A percentile compares a stretch with the other conserved stretches of the same genome.
Conservation (phyloP, 805 yeast genomes). For the Ogataea henricii region DNA sequence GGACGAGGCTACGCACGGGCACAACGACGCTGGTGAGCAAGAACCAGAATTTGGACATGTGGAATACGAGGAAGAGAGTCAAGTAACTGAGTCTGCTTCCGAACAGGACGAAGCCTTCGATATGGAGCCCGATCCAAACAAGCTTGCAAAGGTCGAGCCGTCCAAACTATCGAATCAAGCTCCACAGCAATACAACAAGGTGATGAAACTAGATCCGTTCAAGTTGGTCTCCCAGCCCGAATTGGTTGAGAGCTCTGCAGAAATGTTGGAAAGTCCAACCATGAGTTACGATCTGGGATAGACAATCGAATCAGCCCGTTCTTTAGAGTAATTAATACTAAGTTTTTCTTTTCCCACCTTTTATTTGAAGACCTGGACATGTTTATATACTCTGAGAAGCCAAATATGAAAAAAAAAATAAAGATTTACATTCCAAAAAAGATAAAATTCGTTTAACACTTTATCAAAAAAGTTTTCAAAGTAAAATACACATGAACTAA, state of each 20-base stretch:
- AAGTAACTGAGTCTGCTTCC: neutral
- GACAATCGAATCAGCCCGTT: neutral
- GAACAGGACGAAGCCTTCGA: neutral
- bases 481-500: conserved; percentile 5
- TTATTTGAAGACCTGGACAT: neutral
- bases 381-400: neutral
- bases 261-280: conserved; percentile 1
- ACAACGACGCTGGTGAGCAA: neutral
- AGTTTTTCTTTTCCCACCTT: neutral
- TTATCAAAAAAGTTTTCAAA: conserved; percentile 1
- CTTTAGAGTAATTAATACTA: neutral
- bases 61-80: neutral
- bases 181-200: neutral
- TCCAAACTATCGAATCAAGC: neutral
- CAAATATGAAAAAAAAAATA: neutral
- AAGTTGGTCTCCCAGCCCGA: conserved; percentile 5
- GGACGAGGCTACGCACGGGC: neutral
- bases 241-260: conserved; percentile 2
- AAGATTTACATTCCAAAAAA: neutral
- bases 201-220: conserved; percentile 5
- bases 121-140: neutral
- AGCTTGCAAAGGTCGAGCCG: neutral
- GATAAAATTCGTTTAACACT: neutral
- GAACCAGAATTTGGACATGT: neutral
- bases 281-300: neutral